Percentiles rank a stretch among this genome's conserved stretches.
These are phyloP conservation scores for Talaromyces pinophilus DNA, from an alignment of 2,329 filamentous ascomycete genomes.

Conservation along the genomic window DNA sequence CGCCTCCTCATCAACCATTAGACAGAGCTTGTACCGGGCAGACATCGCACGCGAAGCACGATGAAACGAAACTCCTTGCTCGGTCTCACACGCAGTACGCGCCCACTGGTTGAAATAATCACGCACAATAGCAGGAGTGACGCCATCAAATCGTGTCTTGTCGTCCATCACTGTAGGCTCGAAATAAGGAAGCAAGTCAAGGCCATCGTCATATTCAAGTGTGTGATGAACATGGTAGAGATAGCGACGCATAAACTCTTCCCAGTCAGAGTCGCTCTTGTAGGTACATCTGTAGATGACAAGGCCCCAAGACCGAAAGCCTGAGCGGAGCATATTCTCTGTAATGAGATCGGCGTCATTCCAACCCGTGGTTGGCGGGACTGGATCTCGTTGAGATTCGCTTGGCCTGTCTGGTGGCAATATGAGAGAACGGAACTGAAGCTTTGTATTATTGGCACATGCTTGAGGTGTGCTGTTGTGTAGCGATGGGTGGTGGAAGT, in stretches of 20 bases:
- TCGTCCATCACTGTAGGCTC: background rate
- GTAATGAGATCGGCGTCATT: background rate
- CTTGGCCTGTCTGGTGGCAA: background rate
- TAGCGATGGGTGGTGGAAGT: background rate
- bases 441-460: background rate
- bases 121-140: background rate
- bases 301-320: background rate
- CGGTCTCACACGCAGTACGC: background rate
- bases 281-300: slow-evolving; percentile 3
- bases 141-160: background rate
- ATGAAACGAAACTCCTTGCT: background rate
- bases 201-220: background rate
- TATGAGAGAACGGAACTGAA: background rate
- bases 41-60: background rate
- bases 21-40: background rate
- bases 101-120: slow-evolving; percentile 12
- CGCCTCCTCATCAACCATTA: slow-evolving; percentile 1
- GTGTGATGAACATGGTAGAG: background rate
- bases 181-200: background rate
- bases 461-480: background rate
- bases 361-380: background rate
- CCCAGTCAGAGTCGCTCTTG: background rate
- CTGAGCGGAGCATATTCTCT: background rate
- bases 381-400: background rate
- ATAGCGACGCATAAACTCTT: background rate